Conservation (phyloP, 2,329 filamentous ascomycete genomes). For the Pseudogymnoascus destructans region DNA sequence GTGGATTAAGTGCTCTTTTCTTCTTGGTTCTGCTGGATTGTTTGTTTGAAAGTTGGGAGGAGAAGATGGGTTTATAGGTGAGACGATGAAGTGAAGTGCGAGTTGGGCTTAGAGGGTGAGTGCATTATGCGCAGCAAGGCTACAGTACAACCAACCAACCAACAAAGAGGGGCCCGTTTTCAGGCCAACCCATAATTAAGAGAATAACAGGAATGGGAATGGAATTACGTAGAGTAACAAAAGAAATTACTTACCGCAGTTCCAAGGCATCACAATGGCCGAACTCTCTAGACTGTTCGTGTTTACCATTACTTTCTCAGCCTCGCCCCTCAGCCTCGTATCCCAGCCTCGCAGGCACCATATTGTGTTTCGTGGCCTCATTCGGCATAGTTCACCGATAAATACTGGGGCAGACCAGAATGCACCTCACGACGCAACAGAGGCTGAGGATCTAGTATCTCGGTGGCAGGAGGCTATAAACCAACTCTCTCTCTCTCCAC, state of each 20-base stretch:
- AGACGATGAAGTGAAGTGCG: not conserved
- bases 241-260: too few species aligned
- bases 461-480: not conserved
- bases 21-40: not conserved
- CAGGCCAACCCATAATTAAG: not conserved
- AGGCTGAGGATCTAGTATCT: not conserved
- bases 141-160: not conserved
- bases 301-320: not conserved
- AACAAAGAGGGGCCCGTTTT: not conserved
- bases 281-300: not conserved
- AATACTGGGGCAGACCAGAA: not conserved
- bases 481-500: not conserved
- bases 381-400: conserved; percentile 5
- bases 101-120: not conserved
- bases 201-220: not conserved
- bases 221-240: not conserved
- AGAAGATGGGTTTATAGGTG: not conserved
- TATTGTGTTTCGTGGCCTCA: not conserved
- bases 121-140: not conserved
- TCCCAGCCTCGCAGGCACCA: not conserved
- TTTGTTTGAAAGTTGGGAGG: not conserved
- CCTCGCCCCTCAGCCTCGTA: not conserved
- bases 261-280: not conserved
- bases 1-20: not conserved
- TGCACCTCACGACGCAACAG: not conserved